These are phyloP conservation scores for Malassezia nana DNA, from an alignment of 1,284 basidiomycete genomes.

Conservation along the genomic window DNA sequence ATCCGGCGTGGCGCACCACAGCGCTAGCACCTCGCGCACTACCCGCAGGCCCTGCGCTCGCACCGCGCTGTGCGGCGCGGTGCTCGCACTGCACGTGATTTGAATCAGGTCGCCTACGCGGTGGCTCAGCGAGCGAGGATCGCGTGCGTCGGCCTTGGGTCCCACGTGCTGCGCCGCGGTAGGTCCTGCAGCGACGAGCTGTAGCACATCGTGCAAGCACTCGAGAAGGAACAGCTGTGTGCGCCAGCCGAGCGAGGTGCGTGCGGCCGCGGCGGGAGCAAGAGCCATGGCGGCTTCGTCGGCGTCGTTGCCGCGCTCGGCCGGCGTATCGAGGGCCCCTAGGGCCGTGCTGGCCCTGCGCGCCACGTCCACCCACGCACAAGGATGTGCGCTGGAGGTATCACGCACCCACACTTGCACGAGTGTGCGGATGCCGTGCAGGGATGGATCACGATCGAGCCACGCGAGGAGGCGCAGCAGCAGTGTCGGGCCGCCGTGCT, in stretches of 20 bases:
- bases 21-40: constrained; percentile 82
- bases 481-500: constrained; percentile 80
- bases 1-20: constrained; percentile 75
- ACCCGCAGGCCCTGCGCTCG: constrained; percentile 83
- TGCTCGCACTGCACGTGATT: constrained; percentile 95
- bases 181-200: constrained; percentile 57
- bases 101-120: constrained; percentile 86
- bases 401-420: constrained; percentile 92
- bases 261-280: constrained; percentile 60
- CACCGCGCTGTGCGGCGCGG: constrained; percentile 89
- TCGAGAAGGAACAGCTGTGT: constrained; percentile 90
- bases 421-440: constrained; percentile 86
- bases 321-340: constrained; percentile 5
- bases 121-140: constrained; percentile 53
- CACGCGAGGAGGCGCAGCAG: constrained; percentile 91
- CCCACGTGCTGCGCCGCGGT: constrained; percentile 26
- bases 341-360: constrained; percentile 46
- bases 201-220: constrained; percentile 82
- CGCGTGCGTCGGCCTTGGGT: constrained; percentile 59
- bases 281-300: constrained; percentile 20
- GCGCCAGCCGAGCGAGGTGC: constrained; percentile 58
- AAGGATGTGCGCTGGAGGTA: constrained; percentile 82
- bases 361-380: constrained; percentile 95
- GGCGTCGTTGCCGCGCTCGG: background rate
- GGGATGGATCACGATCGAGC: constrained; percentile 82